Base-by-base conservation (phyloP, 129 eudicot species). In the Solidago caesia region DNA sequence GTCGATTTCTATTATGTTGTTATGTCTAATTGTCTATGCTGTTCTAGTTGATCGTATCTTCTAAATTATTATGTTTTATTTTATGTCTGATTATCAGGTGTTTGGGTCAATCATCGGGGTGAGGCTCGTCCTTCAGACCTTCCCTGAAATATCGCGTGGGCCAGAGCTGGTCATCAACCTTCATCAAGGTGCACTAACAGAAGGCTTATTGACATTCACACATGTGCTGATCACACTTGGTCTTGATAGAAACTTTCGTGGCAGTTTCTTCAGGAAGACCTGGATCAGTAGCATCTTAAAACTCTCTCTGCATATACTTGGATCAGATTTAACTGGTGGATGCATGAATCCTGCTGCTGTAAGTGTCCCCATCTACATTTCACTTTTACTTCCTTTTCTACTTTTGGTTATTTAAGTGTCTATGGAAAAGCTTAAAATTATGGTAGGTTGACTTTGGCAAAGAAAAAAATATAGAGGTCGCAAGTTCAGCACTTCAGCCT, bases 301-400 rank as follows among this genome's bases (percentile, higher is more conserved):
- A 83, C 85, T 89, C 44, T 64, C 92, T 66, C 96, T 92, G 72
- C 91, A 92, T 64, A 80, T 92, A 66, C 91, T 92, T 44, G 95
- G 96, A 45, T 85, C 96, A 8, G 98, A 92, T 83, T 82, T 89
- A 14, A 92, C 96, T 0, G 96, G 98, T 44, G 98, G 96, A 76
- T 85, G 91, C 83, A 92, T 89, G 96, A 92, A 92, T 78, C 98
- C 98, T 3, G 98, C 96, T 67, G 84, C 98, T 51, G 98, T 87
- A 87, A 76, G 96, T 57, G 70, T 55, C 44, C 44, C n/a, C 47
- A 42, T 65, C 25, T 43, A 72, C 72, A 14, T 33, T 80, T 57
- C 48, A 9, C 8, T 15, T 41, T 29, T 45, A 4, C 29, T 1
- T 41, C 41, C 7, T 9, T 26, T 46, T 45, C 72, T 44, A 26